phyloP scores from a whole-genome alignment of 1,284 basidiomycete species.

The Apiotrichum montevideense region DNA sequence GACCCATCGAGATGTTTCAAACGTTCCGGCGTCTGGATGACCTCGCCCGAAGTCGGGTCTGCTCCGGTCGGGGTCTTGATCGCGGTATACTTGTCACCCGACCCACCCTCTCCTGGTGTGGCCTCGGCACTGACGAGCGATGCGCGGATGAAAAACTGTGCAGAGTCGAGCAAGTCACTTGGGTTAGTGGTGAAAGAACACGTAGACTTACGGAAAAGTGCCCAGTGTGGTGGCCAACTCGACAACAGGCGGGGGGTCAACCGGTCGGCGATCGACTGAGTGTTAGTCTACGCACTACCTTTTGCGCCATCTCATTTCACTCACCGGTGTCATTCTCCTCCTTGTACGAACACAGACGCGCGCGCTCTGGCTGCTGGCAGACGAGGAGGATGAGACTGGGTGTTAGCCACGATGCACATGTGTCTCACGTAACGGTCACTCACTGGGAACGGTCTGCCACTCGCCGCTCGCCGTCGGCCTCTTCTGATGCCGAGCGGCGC shows the following conservation, averaged over 20 bases:
- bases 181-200: not conserved
- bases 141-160: conserved; percentile 37
- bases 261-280: conserved; percentile 43
- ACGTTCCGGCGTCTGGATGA: conserved; percentile 45
- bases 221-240: conserved; percentile 26
- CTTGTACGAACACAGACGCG: conserved; percentile 47
- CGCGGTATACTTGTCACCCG: conserved; percentile 23
- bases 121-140: conserved; percentile 31
- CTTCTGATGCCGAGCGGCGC: not conserved
- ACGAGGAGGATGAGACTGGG: conserved; percentile 22
- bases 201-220: conserved; percentile 11
- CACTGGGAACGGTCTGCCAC: not conserved
- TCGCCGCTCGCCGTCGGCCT: not conserved
- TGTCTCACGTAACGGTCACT: not conserved
- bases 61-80: conserved; percentile 42
- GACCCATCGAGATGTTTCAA: conserved; percentile 39
- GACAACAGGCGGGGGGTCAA: conserved; percentile 48
- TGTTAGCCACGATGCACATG: not conserved
- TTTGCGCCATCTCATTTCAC: conserved; percentile 10
- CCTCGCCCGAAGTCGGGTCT: conserved; percentile 46
- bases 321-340: conserved; percentile 49
- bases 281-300: not conserved
- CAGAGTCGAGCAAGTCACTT: conserved; percentile 33
- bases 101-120: conserved; percentile 5
- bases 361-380: conserved; percentile 45